phyloP scores from a whole-genome alignment of 129 eudicot species.

The Apium graveolens region DNA sequence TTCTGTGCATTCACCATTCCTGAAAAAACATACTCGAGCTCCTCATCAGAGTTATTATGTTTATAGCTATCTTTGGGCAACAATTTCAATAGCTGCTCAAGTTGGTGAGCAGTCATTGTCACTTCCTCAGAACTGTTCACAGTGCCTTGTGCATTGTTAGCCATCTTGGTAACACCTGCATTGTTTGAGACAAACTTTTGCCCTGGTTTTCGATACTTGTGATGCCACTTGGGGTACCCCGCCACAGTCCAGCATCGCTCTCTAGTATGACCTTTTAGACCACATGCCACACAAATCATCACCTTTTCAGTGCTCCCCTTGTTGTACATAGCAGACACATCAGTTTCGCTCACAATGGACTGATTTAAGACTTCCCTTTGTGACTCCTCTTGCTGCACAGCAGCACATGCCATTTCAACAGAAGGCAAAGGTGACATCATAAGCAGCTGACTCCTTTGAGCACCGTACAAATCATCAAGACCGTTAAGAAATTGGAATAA shows the following conservation, averaged over 20 bases:
- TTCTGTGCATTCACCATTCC: background rate
- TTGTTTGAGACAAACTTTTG: too few relatives aligned
- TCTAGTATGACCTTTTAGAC: background rate
- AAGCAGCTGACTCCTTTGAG: background rate
- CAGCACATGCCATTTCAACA: too few relatives aligned
- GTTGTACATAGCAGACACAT: background rate
- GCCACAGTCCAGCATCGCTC: background rate
- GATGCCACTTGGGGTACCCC: too few relatives aligned
- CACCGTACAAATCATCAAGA: background rate
- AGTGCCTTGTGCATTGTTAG: background rate
- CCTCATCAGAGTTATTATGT: background rate
- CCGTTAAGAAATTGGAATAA: background rate
- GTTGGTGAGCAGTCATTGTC: background rate
- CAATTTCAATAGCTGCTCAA: background rate
- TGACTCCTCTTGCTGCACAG: too few relatives aligned
- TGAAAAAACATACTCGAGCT: background rate
- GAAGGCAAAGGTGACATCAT: too few relatives aligned
- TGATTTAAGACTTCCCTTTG: too few relatives aligned
- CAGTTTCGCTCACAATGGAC: too few relatives aligned
- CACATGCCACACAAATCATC: background rate
- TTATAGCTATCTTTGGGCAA: background rate
- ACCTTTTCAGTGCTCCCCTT: background rate
- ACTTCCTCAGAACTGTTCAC: background rate
- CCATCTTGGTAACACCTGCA: background rate
- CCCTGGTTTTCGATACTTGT: too few relatives aligned